phyloP scores from a whole-genome alignment of 2,329 filamentous ascomycete species.

The Exophiala viscosa region DNA sequence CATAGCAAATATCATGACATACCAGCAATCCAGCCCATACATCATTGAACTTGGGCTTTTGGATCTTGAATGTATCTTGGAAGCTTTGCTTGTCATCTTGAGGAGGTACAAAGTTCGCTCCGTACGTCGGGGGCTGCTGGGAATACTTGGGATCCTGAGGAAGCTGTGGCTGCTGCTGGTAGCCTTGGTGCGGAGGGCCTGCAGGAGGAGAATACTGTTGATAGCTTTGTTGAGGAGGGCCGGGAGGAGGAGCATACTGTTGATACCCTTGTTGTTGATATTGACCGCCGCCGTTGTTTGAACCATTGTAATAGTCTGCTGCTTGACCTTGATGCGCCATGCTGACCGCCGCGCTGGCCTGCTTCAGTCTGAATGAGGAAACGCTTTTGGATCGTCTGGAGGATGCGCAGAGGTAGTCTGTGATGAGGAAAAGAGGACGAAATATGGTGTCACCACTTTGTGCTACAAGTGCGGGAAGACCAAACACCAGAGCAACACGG shows the following conservation, averaged over 20 bases:
- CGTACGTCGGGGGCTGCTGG: conserved; percentile 37
- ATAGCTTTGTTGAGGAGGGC: conserved; percentile 16
- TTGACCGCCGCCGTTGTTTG: conserved; percentile 5
- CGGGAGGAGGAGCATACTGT: conserved; percentile 16
- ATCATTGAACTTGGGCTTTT: conserved; percentile 85
- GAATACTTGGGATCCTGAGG: conserved; percentile 23
- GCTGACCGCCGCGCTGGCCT: neutral
- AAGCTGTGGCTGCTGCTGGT: conserved; percentile 16
- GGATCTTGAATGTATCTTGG: conserved; percentile 76
- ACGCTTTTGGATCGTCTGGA: neutral
- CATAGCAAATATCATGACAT: conserved; percentile 28
- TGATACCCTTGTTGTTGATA: conserved; percentile 17
- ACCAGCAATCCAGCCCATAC: conserved; percentile 81
- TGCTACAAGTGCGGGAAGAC: no score
- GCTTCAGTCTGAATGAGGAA: neutral
- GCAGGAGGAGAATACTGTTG: conserved; percentile 16
- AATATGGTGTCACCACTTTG: no score
- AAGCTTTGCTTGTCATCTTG: conserved; percentile 56
- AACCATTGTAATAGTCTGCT: conserved; percentile 25
- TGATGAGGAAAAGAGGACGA: no score
- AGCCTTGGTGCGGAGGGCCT: conserved; percentile 14
- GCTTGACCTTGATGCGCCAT: conserved; percentile 29
- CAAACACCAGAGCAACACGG: no score
- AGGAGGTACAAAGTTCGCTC: conserved; percentile 36
- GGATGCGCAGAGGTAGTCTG: no score